Percentiles rank a stretch among this genome's conserved stretches.
phyloP scores from a whole-genome alignment of 2,329 filamentous ascomycete genomes.

The Penicillium griseofulvum region DNA sequence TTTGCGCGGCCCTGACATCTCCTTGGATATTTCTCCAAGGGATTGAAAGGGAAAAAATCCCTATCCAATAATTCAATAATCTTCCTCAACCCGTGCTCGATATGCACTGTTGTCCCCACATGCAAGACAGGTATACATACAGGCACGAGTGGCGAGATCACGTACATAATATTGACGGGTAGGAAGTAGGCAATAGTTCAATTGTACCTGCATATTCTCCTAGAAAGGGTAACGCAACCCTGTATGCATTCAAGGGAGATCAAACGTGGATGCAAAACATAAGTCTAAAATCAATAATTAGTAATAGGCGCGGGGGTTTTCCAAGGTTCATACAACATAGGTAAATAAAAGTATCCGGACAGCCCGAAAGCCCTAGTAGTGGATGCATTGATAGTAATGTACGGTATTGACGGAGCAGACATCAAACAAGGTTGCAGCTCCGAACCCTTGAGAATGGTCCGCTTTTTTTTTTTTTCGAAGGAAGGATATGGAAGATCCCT shows the following conservation, averaged over 20 bases:
- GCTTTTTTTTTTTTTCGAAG: conserved; percentile 6
- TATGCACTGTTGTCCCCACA: conserved; percentile 3
- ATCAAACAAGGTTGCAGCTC: conserved; percentile 19
- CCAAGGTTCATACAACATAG: background rate
- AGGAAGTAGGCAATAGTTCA: background rate
- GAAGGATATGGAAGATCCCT: background rate
- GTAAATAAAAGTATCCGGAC: background rate
- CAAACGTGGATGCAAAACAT: background rate
- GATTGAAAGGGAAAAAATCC: background rate
- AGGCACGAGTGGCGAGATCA: conserved; percentile 8
- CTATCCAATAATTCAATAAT: conserved; percentile 5
- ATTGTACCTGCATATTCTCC: conserved; percentile 5
- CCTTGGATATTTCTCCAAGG: background rate
- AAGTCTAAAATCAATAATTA: background rate
- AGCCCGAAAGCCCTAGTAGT: background rate
- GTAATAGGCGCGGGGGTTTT: background rate
- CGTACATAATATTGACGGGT: conserved; percentile 3
- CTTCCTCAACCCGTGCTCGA: conserved; percentile 5
- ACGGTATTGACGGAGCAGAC: background rate
- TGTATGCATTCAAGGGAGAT: background rate
- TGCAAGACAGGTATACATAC: conserved; percentile 4
- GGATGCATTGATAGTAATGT: background rate
- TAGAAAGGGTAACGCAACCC: background rate
- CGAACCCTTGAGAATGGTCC: conserved; percentile 19
- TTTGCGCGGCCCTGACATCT: background rate